Evolutionary conservation across 257 asterid species (phyloP), one percentile per base, ranked within the genome.

Genomic region (Cinchona pubescens): DNA sequence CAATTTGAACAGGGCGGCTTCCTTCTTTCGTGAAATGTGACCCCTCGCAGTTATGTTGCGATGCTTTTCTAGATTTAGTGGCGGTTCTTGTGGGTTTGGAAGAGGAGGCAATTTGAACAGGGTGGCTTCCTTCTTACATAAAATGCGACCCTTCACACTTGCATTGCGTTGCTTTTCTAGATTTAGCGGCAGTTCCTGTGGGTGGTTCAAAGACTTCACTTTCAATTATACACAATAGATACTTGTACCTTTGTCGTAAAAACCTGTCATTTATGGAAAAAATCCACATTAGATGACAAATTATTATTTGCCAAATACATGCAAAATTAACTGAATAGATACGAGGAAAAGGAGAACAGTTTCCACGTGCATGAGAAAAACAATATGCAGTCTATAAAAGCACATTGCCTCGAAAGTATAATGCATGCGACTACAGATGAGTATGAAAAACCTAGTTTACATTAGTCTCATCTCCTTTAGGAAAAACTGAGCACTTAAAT

Each of bases 151-250:
- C 76, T 83, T 88, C 7, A 12, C 10, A 60, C 67, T 79, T 67
- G 48, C 79, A 32, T 78, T 82, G 62, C 32, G 7, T 76, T 84
- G 83, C 67, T 82, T 83, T 34, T 46, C 82, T 4, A 59, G 12
- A 48, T 75, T 79, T 6, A 69, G 63, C 12, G 75, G 80, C 25
- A 40, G 87, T 71, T 85, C 91, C 73, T 69, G 85, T 19, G 73
- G 61, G 11, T 63, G 53, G 63, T 45, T 70, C 61, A 61, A 49
- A 34, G 83, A 75, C 81, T 82, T 90, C 23, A 82, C 59, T 71
- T 81, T 67, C 75, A 78, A n/a, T n/a, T n/a, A n/a, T n/a, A n/a
- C n/a, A n/a, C n/a, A n/a, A 56, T 11, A 91, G 92, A 88, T 81
- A 84, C 8, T 79, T 82, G 72, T 73, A 71, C 56, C 96, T 88